phyloP scores from a whole-genome alignment of 2,329 filamentous ascomycete genomes.

The Aspergillus intermedius region DNA sequence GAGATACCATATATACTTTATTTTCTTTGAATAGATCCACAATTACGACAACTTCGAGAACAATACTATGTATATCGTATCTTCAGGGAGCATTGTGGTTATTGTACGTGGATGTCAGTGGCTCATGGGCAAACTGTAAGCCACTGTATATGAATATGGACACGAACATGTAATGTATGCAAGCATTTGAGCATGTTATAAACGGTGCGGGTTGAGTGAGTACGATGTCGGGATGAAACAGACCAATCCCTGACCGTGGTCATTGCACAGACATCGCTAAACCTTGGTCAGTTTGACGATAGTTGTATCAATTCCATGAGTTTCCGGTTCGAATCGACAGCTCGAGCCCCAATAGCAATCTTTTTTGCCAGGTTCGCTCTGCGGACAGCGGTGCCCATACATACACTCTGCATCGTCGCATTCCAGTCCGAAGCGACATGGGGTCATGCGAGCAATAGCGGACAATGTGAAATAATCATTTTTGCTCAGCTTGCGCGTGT shows the following conservation, averaged over 20 bases:
- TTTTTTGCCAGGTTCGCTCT: slow-evolving; percentile 45
- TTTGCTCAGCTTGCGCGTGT: slow-evolving; percentile 49
- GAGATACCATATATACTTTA: background rate
- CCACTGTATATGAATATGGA: background rate
- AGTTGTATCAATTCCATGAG: slow-evolving; percentile 54
- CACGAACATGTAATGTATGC: too few species aligned
- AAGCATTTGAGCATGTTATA: too few species aligned
- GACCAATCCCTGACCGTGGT: background rate
- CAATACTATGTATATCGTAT: too few species aligned
- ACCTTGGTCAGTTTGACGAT: slow-evolving; percentile 49
- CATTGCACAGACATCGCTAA: slow-evolving; percentile 12
- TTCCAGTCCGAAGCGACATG: slow-evolving; percentile 51
- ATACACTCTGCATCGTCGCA: slow-evolving; percentile 57
- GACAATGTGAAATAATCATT: slow-evolving; percentile 50
- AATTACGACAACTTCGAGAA: too few species aligned
- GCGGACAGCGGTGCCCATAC: slow-evolving; percentile 58
- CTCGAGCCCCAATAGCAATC: slow-evolving; percentile 52
- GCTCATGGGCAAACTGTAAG: background rate
- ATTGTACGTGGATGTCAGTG: too few species aligned
- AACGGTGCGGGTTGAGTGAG: background rate
- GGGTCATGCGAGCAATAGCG: slow-evolving; percentile 57
- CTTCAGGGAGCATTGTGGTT: too few species aligned
- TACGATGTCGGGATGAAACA: background rate
- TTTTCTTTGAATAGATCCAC: background rate
- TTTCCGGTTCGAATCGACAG: slow-evolving; percentile 52